Conservation (phyloP, 768 basidiomycete species). For the Dentipellis fragilis region DNA sequence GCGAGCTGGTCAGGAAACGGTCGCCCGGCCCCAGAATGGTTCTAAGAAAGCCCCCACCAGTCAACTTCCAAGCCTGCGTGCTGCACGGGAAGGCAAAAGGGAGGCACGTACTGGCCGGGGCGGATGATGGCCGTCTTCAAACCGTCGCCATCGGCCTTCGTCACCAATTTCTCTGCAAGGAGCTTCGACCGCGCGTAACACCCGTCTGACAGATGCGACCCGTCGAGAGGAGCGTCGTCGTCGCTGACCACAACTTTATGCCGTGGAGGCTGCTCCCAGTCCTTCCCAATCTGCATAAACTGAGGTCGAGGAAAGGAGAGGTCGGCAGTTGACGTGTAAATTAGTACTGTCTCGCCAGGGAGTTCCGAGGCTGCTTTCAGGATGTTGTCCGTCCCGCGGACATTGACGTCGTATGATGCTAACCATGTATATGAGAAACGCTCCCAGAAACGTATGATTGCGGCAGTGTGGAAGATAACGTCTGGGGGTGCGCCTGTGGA, state of each 20-base stretch:
- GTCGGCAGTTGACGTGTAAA: constrained; percentile 38
- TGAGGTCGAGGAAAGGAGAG: constrained; percentile 32
- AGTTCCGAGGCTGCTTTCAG: constrained; percentile 28
- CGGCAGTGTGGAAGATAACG: constrained; percentile 17
- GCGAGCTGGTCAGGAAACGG: constrained; percentile 21
- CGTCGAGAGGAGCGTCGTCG: constrained; percentile 37
- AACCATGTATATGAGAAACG: constrained; percentile 13
- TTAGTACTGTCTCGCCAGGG: constrained; percentile 28
- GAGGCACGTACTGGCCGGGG: constrained; percentile 21
- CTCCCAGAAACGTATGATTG: constrained; percentile 18
- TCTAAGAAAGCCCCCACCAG: constrained; percentile 8
- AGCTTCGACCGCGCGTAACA: constrained; percentile 49
- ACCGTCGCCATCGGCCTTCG: constrained; percentile 38
- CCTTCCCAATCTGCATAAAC: constrained; percentile 23
- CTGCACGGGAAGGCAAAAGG: background rate
- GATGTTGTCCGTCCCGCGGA: constrained; percentile 35
- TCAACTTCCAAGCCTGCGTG: too few relatives aligned
- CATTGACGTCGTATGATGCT: constrained; percentile 32
- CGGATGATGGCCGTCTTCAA: constrained; percentile 33
- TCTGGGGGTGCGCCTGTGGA: constrained; percentile 10
- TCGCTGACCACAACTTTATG: constrained; percentile 27
- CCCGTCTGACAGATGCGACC: constrained; percentile 27
- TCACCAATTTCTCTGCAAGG: constrained; percentile 41
- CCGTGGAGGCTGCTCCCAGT: constrained; percentile 5
- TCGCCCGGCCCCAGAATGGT: constrained; percentile 27